Conservation (phyloP, 1,284 basidiomycete genomes). For the Tylopilus orsonianus region DNA sequence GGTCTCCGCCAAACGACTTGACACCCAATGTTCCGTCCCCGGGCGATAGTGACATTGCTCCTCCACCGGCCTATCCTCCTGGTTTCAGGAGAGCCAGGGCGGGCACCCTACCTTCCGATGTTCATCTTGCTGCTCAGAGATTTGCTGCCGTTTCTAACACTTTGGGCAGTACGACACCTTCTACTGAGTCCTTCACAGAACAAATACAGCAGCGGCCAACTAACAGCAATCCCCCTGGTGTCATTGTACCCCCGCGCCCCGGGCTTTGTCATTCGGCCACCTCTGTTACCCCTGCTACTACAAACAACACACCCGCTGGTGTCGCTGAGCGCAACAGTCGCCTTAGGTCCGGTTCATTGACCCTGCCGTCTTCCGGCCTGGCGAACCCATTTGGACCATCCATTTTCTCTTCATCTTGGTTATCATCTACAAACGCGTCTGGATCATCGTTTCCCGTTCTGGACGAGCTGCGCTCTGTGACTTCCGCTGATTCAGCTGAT, state of each 20-base stretch:
- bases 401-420: constrained; percentile 86
- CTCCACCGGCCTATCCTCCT: constrained; percentile 71
- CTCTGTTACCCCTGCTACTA: constrained; percentile 45
- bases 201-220: constrained; percentile 50
- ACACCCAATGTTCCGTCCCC: constrained; percentile 52
- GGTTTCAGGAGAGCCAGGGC: constrained; percentile 86
- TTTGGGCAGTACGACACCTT: constrained; percentile 51
- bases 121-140: constrained; percentile 81
- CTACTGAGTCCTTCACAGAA: constrained; percentile 66
- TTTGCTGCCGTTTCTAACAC: constrained; percentile 69
- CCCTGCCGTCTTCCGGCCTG: constrained; percentile 73
- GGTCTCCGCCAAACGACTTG: constrained; percentile 69
- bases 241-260: constrained; percentile 58
- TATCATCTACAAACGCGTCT: constrained; percentile 61
- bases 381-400: constrained; percentile 85
- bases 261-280: constrained; percentile 72
- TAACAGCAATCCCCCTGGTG: constrained; percentile 43
- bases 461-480: constrained; percentile 77
- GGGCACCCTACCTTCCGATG: constrained; percentile 85
- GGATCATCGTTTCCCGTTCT: constrained; percentile 60
- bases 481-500: constrained; percentile 78
- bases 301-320: constrained; percentile 59
- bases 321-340: constrained; percentile 72
- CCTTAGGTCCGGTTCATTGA: constrained; percentile 86
- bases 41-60: constrained; percentile 56